These are phyloP conservation scores for Salvia hispanica DNA, from an alignment of 257 asterid species.

Conservation along the genomic window DNA sequence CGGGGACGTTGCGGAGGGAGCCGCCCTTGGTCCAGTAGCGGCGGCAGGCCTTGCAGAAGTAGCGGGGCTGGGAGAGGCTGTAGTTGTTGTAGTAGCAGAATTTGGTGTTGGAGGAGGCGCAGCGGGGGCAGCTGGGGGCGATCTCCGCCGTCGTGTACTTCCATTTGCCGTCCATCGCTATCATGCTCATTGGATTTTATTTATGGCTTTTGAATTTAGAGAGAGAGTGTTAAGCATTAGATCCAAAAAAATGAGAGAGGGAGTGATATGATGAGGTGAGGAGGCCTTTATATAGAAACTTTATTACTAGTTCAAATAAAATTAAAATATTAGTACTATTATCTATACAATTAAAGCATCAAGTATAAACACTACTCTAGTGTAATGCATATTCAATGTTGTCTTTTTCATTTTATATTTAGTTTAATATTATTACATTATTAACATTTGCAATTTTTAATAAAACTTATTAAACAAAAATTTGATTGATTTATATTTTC, in stretches of 20 bases:
- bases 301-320: not conserved
- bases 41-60: constrained; percentile 79
- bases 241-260: constrained; percentile 12
- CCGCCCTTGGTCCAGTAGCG: constrained; percentile 95
- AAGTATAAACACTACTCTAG: too few relatives aligned
- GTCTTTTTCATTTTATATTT: too few relatives aligned
- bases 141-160: constrained; percentile 43
- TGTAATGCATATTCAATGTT: too few relatives aligned
- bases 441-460: too few relatives aligned
- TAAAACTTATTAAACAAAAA: too few relatives aligned
- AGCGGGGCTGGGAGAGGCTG: constrained; percentile 78
- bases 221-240: not conserved
- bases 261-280: constrained; percentile 34
- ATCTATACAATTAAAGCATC: too few relatives aligned
- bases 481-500: too few relatives aligned
- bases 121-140: constrained; percentile 83
- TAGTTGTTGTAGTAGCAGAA: constrained; percentile 91
- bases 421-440: too few relatives aligned
- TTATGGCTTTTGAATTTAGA: constrained; percentile 18
- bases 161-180: constrained; percentile 39
- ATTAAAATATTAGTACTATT: too few relatives aligned
- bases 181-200: constrained; percentile 31
- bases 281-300: constrained; percentile 37
- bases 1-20: constrained; percentile 69
- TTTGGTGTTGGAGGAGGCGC: constrained; percentile 83